Conservation (phyloP, 345 rosid species). For the Anastatica hierochuntica region DNA sequence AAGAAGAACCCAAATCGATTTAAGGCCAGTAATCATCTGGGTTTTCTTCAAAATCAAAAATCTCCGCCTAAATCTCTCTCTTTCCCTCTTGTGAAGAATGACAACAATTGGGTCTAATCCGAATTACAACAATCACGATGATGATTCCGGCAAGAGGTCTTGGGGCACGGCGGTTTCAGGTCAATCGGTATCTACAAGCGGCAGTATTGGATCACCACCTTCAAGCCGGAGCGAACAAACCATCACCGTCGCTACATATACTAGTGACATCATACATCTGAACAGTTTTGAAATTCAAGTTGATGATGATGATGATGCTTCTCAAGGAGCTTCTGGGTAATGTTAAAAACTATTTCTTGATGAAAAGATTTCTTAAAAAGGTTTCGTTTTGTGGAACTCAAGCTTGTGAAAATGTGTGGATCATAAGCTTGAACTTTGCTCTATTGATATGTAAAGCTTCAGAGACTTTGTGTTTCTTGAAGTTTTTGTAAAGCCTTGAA, state of each 20-base stretch:
- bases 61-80: background rate
- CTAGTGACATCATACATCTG: conserved; percentile 52
- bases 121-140: conserved; percentile 40
- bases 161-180: conserved; percentile 79
- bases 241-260: conserved; percentile 56
- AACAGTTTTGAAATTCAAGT: conserved; percentile 86
- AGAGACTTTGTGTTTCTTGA: too few relatives aligned
- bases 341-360: too few relatives aligned
- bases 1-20: conserved; percentile 17
- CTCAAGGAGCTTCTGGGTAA: conserved; percentile 73
- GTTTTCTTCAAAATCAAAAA: conserved; percentile 10
- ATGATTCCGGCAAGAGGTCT: conserved; percentile 44
- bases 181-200: conserved; percentile 81
- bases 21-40: conserved; percentile 27
- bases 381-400: too few relatives aligned
- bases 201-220: conserved; percentile 92
- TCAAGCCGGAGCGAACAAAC: conserved; percentile 74
- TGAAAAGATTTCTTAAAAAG: too few relatives aligned
- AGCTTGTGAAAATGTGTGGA: conserved; percentile 13
- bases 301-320: conserved; percentile 86
- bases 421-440: conserved; percentile 2
- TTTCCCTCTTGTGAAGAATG: conserved; percentile 21
- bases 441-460: background rate
- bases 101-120: conserved; percentile 37
- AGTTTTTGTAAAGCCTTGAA: background rate